phyloP scores from a whole-genome alignment of 2,329 filamentous ascomycete genomes.

The Claviceps sp. region DNA sequence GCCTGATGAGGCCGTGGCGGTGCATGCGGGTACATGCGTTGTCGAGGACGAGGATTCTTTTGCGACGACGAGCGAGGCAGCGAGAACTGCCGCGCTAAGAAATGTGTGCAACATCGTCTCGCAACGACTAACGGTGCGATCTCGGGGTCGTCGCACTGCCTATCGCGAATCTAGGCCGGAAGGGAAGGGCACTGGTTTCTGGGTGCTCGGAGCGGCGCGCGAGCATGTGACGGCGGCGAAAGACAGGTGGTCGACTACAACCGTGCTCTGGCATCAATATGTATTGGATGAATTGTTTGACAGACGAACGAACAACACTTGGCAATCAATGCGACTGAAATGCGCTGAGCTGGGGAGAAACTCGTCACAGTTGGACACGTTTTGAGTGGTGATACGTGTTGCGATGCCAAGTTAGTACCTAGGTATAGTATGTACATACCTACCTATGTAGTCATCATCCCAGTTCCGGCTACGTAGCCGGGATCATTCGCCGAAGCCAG shows the following conservation, averaged over 20 bases:
- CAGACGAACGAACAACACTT: too few species aligned
- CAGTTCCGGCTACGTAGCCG: too few species aligned
- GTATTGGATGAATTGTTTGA: too few species aligned
- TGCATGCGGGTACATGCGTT: constrained; percentile 35
- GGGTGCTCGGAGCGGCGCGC: background rate
- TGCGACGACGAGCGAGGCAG: constrained; percentile 20
- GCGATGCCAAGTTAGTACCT: too few species aligned
- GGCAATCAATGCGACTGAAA: too few species aligned
- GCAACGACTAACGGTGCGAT: background rate
- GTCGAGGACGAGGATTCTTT: constrained; percentile 27
- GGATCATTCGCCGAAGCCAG: too few species aligned
- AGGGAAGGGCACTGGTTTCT: background rate
- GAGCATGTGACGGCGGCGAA: background rate
- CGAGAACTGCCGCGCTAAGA: constrained; percentile 20
- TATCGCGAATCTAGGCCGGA: background rate
- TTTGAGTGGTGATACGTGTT: too few species aligned
- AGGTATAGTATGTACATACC: too few species aligned
- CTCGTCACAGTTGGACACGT: too few species aligned
- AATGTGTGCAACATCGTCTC: constrained; percentile 15
- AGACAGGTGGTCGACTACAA: background rate
- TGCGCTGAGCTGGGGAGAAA: too few species aligned
- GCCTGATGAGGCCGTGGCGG: constrained; percentile 40
- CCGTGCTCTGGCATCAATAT: background rate
- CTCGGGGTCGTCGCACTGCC: background rate
- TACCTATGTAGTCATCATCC: too few species aligned